Base-by-base conservation (phyloP, 1,284 basidiomycete species). In the Fomitopsis pinicola region DNA sequence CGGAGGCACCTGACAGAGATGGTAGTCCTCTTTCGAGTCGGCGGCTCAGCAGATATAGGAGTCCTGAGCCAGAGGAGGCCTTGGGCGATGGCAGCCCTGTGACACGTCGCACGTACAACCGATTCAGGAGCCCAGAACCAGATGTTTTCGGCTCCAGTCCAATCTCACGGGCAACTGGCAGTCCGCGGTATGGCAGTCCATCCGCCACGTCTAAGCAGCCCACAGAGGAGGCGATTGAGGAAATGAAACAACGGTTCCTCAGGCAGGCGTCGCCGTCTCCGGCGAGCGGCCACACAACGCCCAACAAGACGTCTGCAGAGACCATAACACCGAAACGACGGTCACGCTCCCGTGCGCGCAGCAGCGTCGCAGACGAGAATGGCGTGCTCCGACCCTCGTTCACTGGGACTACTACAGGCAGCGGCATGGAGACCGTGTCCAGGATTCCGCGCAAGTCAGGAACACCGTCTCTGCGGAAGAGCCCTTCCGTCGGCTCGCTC, bases 201-300 rank as follows among this genome's bases (percentile, higher is more conserved):
- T 53, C 52, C 3, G 69, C 58, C 33, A 38, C 60, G 17, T 45
- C 71, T 15, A 68, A 61, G 38, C 64, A 68, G 42, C 76, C 80
- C 6, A 80, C 80, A 3, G 71, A 76, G 30, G 83, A 84, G 15
- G 83, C 85, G 4, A 76, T 87, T 53, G 82, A 85, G 67, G 82
- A 86, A 66, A 86, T 88, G 84, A 89, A 87, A 72, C 78, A 75
- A 63, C 75, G 85, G 35, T 83, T 87, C 67, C 71, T 85, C 60
- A 78, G 76, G 45, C 71, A 69, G 64, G 66, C 66, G 28, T 73
- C 72, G 3, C 69, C 72, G 1, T 63, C 69, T 28, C 65, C 65
- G 8, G 64, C 68, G 14, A 64, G 67, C 2, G 59, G 63, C 12
- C 61, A 64, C 8, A 55, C 59, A 6, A 59, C 61, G n/a, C 15